These are phyloP conservation scores for Crithidia bombi DNA, from an alignment of 208 protist genomes.

Conservation along the genomic window DNA sequence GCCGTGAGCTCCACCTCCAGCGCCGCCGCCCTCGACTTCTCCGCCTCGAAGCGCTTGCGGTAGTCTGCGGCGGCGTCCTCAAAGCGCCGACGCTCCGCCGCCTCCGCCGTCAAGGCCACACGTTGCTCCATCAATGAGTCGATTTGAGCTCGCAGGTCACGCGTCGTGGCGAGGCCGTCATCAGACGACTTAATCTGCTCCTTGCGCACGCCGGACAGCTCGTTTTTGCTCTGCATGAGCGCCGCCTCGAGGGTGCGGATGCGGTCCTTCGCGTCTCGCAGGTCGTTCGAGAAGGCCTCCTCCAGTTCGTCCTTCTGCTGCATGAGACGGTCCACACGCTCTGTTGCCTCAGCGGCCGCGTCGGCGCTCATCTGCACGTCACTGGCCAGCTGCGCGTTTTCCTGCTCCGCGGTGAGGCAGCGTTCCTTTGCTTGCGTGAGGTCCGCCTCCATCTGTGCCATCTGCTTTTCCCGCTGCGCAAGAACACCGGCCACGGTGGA, in stretches of 20 bases:
- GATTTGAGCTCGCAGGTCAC: conserved; percentile 53
- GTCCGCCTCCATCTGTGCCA: conserved; percentile 48
- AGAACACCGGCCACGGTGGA: conserved; percentile 67
- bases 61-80: conserved; percentile 55
- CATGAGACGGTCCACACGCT: conserved; percentile 60
- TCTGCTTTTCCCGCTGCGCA: conserved; percentile 71
- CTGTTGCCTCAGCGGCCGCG: conserved; percentile 50
- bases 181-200: conserved; percentile 59
- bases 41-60: conserved; percentile 41
- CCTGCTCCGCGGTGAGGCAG: conserved; percentile 47
- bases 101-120: conserved; percentile 31
- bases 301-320: conserved; percentile 63
- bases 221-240: conserved; percentile 48
- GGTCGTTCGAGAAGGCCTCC: conserved; percentile 63
- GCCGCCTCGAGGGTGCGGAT: conserved; percentile 54
- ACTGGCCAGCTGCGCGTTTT: conserved; percentile 51
- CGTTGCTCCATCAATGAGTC: conserved; percentile 55
- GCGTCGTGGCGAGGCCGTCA: conserved; percentile 37
- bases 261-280: conserved; percentile 61
- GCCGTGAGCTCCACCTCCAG: conserved; percentile 73
- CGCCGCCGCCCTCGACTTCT: conserved; percentile 50
- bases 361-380: conserved; percentile 54
- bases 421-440: conserved; percentile 37
- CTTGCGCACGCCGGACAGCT: conserved; percentile 50
- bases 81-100: conserved; percentile 35